Base-by-base conservation (phyloP, 73 alveolate species). In the Paramecium biaurelia region DNA sequence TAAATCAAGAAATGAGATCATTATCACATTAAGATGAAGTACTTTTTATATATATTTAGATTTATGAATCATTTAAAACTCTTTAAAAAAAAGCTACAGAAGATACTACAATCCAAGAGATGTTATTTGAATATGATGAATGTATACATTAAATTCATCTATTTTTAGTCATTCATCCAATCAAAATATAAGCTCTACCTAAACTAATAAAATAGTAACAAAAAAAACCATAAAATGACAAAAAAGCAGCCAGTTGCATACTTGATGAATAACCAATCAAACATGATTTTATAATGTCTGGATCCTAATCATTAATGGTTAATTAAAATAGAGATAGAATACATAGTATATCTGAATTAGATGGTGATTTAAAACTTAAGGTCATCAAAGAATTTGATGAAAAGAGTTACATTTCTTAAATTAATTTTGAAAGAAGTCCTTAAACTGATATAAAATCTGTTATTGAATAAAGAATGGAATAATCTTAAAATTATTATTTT, bases 381-480 rank as follows among this genome's bases (percentile, higher is more conserved):
- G 59, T 38, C 2, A 72, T 72, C 35, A 72, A 15, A 72, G 86
- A 72, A 14, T 72, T 72, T 38, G 86, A 72, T 72, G 86, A 72
- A 10, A 72, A 72, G 34, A 72, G 86, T 35, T 72, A 72, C 45
- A 37, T 72, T 15, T 72, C 86, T 5, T 37, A 72, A 38, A 72
- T 72, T 38, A 72, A 35, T 15, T 72, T 72, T 21, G 53, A 72
- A 72, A 72, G 86, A 32, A 37, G 45, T 32, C 86, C 86, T 34
- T 10, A 20, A 34, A 28, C 4, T 14, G 56, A 32, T 72, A n/a
- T 38, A 15, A 72, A 30, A 34, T 14, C 38, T 35, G 28, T 35
- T n/a, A 72, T 72, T 72, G 58, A 72, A 72, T 11, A 72, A 72
- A 72, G 56, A 72, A 72, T 72, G 86, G 34, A 32, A 63, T 12